Evolutionary conservation across 73 alveolate genomes (phyloP), one percentile per base, ranked within the genome.

Genomic region (Tetrahymena thermophila): DNA sequence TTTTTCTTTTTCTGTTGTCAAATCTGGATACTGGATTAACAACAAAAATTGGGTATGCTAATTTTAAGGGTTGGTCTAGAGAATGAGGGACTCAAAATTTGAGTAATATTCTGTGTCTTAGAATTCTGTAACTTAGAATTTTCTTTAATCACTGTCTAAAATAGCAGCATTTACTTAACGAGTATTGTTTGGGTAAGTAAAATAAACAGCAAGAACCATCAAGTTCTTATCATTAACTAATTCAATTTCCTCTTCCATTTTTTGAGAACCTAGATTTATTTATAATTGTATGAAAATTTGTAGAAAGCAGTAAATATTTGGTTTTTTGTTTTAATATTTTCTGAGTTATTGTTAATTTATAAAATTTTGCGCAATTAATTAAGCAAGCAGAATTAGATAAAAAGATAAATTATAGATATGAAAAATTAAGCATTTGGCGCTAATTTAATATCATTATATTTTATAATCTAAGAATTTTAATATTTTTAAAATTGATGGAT

Each of bases 91-190:
- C 85, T 98, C 99, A 57, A 97, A 94, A 85, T 96, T 97, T 11
- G 98, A 97, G 94, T 96, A 98, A 95, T 98, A 98, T 93, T 98
- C 99, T 56, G 97, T 98, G 89, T 98, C 99, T 84, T 96, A 58
- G 94, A 98, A 98, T 95, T 97, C 98, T 34, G 98, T 93, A 0
- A 98, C 96, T 93, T 95, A 96, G 94, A 98, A 35, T 50, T 57
- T 94, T 85, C 99, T 97, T 71, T 85, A 85, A 85, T 98, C 98
- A 43, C 57, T 35, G 95, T 97, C 98, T 17, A 98, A 85, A 71
- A 95, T 94, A 21, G 98, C 97, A 21, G 98, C 97, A 17, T 97
- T 97, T 4, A 98, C 95, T 35, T 94, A 25, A 42, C 98, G 57
- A n/a, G 96, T 97, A 14, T 84, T 55, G 71, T 89, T 58, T 15